Percentiles rank a stretch among this genome's conserved stretches.
phyloP scores from a whole-genome alignment of 176 grass and related monocot genomes.

The Saccharum spontaneum region DNA sequence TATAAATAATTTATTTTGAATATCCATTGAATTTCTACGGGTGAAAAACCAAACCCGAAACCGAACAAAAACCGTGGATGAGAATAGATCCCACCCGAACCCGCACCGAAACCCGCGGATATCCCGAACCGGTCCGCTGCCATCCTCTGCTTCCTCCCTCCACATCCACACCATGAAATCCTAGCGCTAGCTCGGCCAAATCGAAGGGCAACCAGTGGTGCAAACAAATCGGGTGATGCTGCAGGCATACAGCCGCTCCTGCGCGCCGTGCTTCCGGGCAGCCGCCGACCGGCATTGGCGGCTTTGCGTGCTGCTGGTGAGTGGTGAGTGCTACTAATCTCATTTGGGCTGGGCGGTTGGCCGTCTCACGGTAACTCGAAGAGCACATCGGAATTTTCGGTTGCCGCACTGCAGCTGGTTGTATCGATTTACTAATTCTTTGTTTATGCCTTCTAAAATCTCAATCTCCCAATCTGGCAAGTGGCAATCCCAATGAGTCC shows the following conservation, averaged over 20 bases:
- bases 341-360: not conserved
- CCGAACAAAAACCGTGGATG: too few relatives aligned
- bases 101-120: too few relatives aligned
- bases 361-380: not conserved
- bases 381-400: not conserved
- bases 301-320: not conserved
- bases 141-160: not conserved
- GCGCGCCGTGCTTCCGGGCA: not conserved
- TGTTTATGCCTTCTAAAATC: not conserved
- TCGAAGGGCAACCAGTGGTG: not conserved
- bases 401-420: not conserved
- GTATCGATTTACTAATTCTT: not conserved
- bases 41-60: too few relatives aligned
- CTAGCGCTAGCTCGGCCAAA: not conserved
- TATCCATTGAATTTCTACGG: too few relatives aligned
- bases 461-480: not conserved
- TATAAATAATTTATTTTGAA: too few relatives aligned
- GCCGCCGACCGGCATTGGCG: not conserved
- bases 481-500: not conserved
- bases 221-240: not conserved
- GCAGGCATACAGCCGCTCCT: not conserved
- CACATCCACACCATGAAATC: not conserved
- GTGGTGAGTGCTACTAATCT: not conserved
- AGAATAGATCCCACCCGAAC: too few relatives aligned
- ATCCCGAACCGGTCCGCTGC: too few relatives aligned